Percentiles rank a stretch among this genome's conserved stretches.
Evolutionary conservation across 208 protist genomes (phyloP).

Genomic region (Crithidia bombi): DNA sequence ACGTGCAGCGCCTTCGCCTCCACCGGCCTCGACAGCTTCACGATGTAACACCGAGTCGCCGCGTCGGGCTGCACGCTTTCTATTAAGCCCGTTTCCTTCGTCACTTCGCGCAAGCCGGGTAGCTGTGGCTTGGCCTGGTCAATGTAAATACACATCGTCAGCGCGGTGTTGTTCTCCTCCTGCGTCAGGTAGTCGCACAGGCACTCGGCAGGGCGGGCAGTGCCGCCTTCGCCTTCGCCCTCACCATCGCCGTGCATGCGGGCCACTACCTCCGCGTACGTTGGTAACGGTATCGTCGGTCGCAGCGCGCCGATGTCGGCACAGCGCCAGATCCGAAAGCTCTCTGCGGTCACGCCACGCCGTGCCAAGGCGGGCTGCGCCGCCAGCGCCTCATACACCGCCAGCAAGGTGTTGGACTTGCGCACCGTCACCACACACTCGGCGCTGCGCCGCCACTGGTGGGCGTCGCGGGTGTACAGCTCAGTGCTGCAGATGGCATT

Average conservation of each 20-base stretch:
- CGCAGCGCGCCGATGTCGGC: slow-evolving; percentile 29
- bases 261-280: slow-evolving; percentile 30
- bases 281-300: slow-evolving; percentile 41
- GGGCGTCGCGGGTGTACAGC: slow-evolving; percentile 54
- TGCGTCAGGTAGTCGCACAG: slow-evolving; percentile 36
- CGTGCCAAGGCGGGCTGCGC: slow-evolving; percentile 34
- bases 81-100: slow-evolving; percentile 19
- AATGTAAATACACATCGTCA: slow-evolving; percentile 57
- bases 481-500: slow-evolving; percentile 37
- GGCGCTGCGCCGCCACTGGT: slow-evolving; percentile 27
- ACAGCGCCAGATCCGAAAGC: slow-evolving; percentile 61
- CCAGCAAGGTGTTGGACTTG: slow-evolving; percentile 51
- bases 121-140: slow-evolving; percentile 42
- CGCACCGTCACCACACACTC: slow-evolving; percentile 55
- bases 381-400: slow-evolving; percentile 59
- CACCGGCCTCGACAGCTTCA: slow-evolving; percentile 25
- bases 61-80: slow-evolving; percentile 21
- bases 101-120: slow-evolving; percentile 20
- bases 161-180: slow-evolving; percentile 29
- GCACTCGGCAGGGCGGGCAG: slow-evolving; percentile 3
- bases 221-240: too few species aligned
- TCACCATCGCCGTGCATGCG: neutral
- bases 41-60: slow-evolving; percentile 23
- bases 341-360: slow-evolving; percentile 31
- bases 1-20: slow-evolving; percentile 25